Conservation (phyloP, 2,329 filamentous ascomycete genomes). For the Ceratocystis albifundus region DNA sequence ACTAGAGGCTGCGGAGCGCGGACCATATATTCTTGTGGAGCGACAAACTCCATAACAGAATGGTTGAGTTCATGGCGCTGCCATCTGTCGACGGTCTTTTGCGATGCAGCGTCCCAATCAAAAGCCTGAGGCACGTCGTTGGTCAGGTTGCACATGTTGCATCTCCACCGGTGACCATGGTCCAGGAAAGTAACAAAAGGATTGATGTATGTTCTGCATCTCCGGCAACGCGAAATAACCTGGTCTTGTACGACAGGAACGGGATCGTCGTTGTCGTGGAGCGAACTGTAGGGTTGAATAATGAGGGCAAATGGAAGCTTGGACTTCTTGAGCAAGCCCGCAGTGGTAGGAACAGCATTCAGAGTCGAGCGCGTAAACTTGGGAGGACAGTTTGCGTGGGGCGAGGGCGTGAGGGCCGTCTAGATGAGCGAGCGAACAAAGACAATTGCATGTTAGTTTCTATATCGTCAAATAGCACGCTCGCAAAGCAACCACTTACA, state of each 20-base stretch:
- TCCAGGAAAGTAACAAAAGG: constrained; percentile 94
- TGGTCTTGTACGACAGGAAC: constrained; percentile 92
- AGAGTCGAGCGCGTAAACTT: constrained; percentile 93
- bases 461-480: background rate
- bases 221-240: constrained; percentile 89
- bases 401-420: constrained; percentile 84
- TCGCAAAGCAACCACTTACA: constrained; percentile 44
- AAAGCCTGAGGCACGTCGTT: constrained; percentile 99
- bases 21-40: constrained; percentile 98
- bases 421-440: constrained; percentile 30
- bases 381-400: constrained; percentile 77
- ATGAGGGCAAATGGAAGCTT: constrained; percentile 90
- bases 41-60: constrained; percentile 93
- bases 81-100: constrained; percentile 87
- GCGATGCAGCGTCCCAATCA: constrained; percentile 88
- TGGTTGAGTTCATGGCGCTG: constrained; percentile 87
- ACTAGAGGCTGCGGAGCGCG: constrained; percentile 89
- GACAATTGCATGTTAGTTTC: background rate
- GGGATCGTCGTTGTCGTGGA: constrained; percentile 85
- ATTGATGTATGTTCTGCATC: constrained; percentile 96
- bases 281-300: constrained; percentile 86
- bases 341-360: constrained; percentile 84
- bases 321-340: constrained; percentile 90
- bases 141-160: constrained; percentile 98
- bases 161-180: constrained; percentile 94